Conservation (phyloP, 306 rosid species). For the Phaseolus lunatus region DNA sequence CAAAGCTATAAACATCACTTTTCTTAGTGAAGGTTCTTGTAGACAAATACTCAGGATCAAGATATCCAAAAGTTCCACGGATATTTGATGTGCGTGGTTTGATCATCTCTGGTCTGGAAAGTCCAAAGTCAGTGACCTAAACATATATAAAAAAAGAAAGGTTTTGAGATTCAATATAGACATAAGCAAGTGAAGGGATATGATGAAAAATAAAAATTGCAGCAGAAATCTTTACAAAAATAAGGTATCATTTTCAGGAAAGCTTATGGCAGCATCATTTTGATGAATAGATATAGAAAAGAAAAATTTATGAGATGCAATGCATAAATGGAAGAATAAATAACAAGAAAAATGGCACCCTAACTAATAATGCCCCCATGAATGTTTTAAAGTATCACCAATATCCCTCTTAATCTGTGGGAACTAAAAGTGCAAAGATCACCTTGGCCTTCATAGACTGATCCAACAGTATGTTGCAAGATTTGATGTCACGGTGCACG, state of each 20-base stretch:
- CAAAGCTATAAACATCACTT: conserved; percentile 68
- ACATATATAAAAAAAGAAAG: background rate
- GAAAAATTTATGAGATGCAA: background rate
- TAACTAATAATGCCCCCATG: conserved; percentile 2
- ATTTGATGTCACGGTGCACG: conserved; percentile 95
- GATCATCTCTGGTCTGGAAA: conserved; percentile 55
- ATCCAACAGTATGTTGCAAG: conserved; percentile 82
- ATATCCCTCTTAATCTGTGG: conserved; percentile 25
- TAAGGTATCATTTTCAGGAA: conserved; percentile 15
- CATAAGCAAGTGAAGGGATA: conserved; percentile 18
- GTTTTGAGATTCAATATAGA: background rate
- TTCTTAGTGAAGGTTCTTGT: conserved; percentile 60
- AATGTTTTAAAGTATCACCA: conserved; percentile 20
- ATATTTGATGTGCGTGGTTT: conserved; percentile 46
- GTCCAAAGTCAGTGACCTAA: conserved; percentile 60
- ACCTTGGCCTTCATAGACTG: conserved; percentile 92
- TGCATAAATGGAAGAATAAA: background rate
- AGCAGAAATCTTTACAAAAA: conserved; percentile 16
- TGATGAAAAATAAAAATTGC: background rate
- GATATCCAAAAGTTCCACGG: conserved; percentile 55
- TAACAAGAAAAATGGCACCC: background rate
- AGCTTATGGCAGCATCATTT: conserved; percentile 10
- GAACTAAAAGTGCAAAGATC: conserved; percentile 41
- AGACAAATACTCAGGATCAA: conserved; percentile 56
- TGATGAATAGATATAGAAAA: conserved; percentile 29